Base-by-base conservation (phyloP, 1,139 yeast genomes). In the Saccharomyces hybrid region DNA sequence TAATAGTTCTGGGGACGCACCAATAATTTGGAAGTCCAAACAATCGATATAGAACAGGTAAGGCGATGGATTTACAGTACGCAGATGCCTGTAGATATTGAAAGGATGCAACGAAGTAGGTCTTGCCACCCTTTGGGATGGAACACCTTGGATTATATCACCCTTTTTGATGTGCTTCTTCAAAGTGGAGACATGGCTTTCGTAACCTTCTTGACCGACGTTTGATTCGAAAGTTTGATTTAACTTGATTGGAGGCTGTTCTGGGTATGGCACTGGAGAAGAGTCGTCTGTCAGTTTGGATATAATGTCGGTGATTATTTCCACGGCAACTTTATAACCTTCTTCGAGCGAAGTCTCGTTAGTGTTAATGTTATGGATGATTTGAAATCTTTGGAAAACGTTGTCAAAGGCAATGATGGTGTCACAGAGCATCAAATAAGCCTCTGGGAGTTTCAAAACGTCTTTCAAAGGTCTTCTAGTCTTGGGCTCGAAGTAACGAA, bases 61-160 rank as follows among this genome's bases (percentile, higher is more conserved):
- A 38, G 99, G 99, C 1, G 97, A 89, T 4, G 99, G 99, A 72
- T 95, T 93, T 52, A 95, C 97, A 0, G 96, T 86, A 69, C 99
- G 81, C 64, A 93, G 78, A 67, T 93, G 97, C 62, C 96, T 85
- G 73, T 91, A 95, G 51, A 95, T 87, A 73, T 93, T 93, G 80
- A 93, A 93, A 1, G 99, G 98, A 69, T 93, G 98, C 63, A 93
- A 77, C 5, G 91, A 83, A 0, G 99, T 93, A 41, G 97, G 97
- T 70, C 97, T 84, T 5, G 96, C 90, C 31, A 93, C 90, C 67
- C 99, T 80, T 75, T 93, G 99, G 0, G 97, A 90, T 7, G 99
- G 99, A 16, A 93, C 99, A 0, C 96, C 97, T 72, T 93, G 99
- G 73, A 93, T 88, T 55, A 93, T 88, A 68, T 93, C 98, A 53